Conservation (phyloP, 129 eudicot species). For the Tanacetum coccineum region DNA sequence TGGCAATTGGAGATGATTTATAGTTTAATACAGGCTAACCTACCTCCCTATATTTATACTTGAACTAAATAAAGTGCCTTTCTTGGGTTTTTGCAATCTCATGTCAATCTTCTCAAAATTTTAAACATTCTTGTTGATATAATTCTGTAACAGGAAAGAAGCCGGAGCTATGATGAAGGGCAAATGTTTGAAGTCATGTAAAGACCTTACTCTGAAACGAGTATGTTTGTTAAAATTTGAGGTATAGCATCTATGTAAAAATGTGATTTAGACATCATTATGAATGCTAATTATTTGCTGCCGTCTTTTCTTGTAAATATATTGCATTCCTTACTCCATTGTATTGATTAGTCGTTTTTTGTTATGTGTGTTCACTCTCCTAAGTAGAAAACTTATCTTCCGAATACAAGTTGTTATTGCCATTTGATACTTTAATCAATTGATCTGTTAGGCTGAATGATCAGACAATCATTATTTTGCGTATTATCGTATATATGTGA, state of each 20-base stretch:
- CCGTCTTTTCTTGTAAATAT: constrained; percentile 23
- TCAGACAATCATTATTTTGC: too few relatives aligned
- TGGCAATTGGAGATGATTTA: not conserved
- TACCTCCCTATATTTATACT: not conserved
- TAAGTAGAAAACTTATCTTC: too few relatives aligned
- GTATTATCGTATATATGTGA: too few relatives aligned
- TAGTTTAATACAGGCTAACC: not conserved
- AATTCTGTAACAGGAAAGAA: constrained; percentile 23
- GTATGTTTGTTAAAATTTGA: constrained; percentile 12
- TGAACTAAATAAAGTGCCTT: not conserved
- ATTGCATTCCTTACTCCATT: not conserved
- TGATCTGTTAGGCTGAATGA: too few relatives aligned
- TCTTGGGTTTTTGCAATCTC: not conserved
- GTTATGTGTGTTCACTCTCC: not conserved
- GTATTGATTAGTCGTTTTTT: not conserved
- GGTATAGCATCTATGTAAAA: constrained; percentile 11
- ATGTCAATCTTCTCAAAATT: not conserved
- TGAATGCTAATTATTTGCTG: constrained; percentile 26
- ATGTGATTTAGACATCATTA: constrained; percentile 15
- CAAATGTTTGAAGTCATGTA: constrained; percentile 16
- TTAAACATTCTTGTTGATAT: constrained; percentile 5
- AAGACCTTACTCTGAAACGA: constrained; percentile 19
- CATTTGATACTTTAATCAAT: too few relatives aligned
- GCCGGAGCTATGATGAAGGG: constrained; percentile 24
- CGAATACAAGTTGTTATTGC: too few relatives aligned